phyloP scores from a whole-genome alignment of 441 rosid species.

The Jatropha podagrica region DNA sequence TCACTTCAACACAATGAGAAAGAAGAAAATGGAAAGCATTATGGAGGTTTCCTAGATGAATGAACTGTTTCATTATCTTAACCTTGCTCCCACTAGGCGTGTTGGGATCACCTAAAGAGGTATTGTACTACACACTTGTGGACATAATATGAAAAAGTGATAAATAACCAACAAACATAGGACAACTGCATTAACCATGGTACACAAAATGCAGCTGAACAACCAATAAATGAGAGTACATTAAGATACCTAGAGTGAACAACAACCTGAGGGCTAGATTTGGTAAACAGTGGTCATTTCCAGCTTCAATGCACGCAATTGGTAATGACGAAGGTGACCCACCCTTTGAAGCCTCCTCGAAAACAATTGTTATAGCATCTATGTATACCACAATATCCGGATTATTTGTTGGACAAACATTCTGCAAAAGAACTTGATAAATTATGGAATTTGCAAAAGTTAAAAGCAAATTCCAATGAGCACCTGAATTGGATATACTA shows the following conservation, averaged over 20 bases:
- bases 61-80: background rate
- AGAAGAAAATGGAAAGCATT: background rate
- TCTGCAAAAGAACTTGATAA: conserved; percentile 50
- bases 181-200: conserved; percentile 6
- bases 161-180: conserved; percentile 13
- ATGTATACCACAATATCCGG: conserved; percentile 75
- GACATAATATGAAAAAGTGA: background rate
- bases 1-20: background rate
- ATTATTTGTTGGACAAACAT: conserved; percentile 69
- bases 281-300: conserved; percentile 78
- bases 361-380: conserved; percentile 88
- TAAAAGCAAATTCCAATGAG: background rate
- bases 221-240: conserved; percentile 21
- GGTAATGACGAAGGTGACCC: conserved; percentile 76
- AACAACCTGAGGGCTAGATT: conserved; percentile 89
- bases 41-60: background rate
- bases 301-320: conserved; percentile 93
- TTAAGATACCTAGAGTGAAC: conserved; percentile 26
- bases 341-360: conserved; percentile 77
- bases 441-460: conserved; percentile 6
- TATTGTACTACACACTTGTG: background rate
- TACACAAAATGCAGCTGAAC: conserved; percentile 8
- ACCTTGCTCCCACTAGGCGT: conserved; percentile 11
- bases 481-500: background rate
- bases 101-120: background rate